phyloP scores from a whole-genome alignment of 148 eudicot genomes.

The Camellia sinensis region DNA sequence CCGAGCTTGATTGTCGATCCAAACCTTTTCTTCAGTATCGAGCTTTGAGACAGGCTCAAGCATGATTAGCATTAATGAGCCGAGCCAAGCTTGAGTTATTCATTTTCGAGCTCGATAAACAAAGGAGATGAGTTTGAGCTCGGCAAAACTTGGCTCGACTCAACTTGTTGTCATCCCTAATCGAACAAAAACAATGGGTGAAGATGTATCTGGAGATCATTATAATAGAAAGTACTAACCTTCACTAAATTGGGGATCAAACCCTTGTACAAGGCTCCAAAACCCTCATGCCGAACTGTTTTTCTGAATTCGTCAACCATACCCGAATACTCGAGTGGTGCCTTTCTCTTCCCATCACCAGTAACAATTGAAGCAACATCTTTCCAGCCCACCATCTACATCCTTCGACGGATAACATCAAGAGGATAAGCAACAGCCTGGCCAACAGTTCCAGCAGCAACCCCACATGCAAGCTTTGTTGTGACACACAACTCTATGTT shows the following conservation, averaged over 20 bases:
- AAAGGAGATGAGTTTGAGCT: too few species aligned
- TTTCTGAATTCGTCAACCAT: slow-evolving; percentile 85
- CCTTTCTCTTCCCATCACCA: slow-evolving; percentile 62
- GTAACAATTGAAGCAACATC: slow-evolving; percentile 69
- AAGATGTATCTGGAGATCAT: background rate
- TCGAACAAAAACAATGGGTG: background rate
- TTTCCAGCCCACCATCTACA: slow-evolving; percentile 98
- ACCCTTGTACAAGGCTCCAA: slow-evolving; percentile 87
- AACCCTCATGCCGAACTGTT: slow-evolving; percentile 82
- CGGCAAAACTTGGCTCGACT: too few species aligned
- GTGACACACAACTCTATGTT: slow-evolving; percentile 61
- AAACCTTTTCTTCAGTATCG: too few species aligned
- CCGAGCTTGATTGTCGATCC: too few species aligned
- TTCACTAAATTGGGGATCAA: slow-evolving; percentile 91
- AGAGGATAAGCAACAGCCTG: slow-evolving; percentile 94
- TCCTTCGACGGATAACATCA: slow-evolving; percentile 87
- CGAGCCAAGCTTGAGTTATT: too few species aligned
- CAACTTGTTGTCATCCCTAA: too few species aligned
- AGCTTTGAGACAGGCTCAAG: too few species aligned
- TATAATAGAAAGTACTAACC: slow-evolving; percentile 35
- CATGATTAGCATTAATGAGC: too few species aligned
- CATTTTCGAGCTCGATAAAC: too few species aligned
- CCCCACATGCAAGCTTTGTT: slow-evolving; percentile 92
- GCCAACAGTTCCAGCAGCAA: slow-evolving; percentile 85
- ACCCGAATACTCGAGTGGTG: slow-evolving; percentile 61